Evolutionary conservation across 139 green algal species (phyloP).

Genomic region (Pseudopediastrum boryanum): DNA sequence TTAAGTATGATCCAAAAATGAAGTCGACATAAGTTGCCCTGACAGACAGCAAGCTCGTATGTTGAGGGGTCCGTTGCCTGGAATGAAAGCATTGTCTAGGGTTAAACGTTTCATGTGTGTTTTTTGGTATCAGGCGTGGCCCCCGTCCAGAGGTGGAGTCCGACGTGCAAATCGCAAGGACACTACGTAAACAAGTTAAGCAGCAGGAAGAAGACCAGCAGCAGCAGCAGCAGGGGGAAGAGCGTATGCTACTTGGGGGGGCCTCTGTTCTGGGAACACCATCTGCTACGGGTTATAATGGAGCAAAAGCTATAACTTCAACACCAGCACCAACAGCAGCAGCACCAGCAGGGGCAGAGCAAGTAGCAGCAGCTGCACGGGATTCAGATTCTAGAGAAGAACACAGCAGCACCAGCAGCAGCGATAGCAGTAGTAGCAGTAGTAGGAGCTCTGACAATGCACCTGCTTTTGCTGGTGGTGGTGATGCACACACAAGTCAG

Average conservation of each 20-base stretch:
- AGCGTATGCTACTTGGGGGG: too few species aligned
- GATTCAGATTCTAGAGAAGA: too few species aligned
- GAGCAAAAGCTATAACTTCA: too few species aligned
- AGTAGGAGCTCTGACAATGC: background rate
- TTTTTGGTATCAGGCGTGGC: background rate
- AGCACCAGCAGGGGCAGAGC: background rate
- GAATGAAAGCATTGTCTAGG: background rate
- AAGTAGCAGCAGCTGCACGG: background rate
- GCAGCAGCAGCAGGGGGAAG: background rate
- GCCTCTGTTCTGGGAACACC: too few species aligned
- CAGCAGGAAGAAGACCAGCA: background rate
- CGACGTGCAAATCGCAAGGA: background rate
- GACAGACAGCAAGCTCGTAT: background rate
- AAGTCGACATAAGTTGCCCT: background rate
- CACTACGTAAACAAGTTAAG: background rate
- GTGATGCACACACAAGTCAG: too few species aligned
- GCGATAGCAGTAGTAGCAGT: background rate
- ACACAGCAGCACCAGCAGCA: background rate
- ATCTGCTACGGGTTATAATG: too few species aligned
- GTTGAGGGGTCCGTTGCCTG: background rate
- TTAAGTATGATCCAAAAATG: too few species aligned
- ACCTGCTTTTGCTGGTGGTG: background rate
- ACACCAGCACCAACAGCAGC: too few species aligned
- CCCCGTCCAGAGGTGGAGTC: background rate
- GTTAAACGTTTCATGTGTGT: background rate